Conservation (phyloP, 2,329 filamentous ascomycete genomes). For the Colletotrichum tamarilloi region DNA sequence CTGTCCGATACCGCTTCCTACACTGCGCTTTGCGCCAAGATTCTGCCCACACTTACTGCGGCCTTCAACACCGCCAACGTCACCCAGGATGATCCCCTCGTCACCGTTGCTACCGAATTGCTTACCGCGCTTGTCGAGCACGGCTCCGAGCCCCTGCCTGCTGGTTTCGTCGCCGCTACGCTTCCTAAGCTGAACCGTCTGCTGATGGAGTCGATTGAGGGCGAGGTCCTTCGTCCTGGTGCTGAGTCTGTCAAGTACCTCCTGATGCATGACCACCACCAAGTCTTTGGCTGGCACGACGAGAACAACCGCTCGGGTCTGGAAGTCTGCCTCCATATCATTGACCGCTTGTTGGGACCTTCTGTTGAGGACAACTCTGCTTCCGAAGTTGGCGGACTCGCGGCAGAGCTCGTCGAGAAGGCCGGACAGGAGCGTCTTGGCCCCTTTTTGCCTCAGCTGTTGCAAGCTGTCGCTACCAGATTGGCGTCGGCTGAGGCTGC, state of each 20-base stretch:
- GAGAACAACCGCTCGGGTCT: slow-evolving; percentile 83
- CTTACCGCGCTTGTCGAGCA: slow-evolving; percentile 84
- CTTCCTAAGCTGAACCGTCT: slow-evolving; percentile 89
- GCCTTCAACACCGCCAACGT: slow-evolving; percentile 90
- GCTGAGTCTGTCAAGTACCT: slow-evolving; percentile 91
- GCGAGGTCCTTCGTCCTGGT: slow-evolving; percentile 86
- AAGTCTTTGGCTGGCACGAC: slow-evolving; percentile 89
- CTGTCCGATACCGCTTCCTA: slow-evolving; percentile 78
- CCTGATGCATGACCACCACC: slow-evolving; percentile 87
- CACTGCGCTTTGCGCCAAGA: slow-evolving; percentile 82
- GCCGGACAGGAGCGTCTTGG: slow-evolving; percentile 92
- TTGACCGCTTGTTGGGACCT: slow-evolving; percentile 88
- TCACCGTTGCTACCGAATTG: slow-evolving; percentile 83
- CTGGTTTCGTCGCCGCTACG: slow-evolving; percentile 84
- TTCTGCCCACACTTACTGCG: slow-evolving; percentile 86
- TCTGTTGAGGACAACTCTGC: slow-evolving; percentile 92
- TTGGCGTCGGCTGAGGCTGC: slow-evolving; percentile 85
- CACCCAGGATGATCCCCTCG: slow-evolving; percentile 85
- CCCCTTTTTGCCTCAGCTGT: slow-evolving; percentile 87
- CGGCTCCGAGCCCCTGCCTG: slow-evolving; percentile 85
- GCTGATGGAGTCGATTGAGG: slow-evolving; percentile 85
- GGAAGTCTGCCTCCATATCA: slow-evolving; percentile 89
- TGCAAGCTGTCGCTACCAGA: slow-evolving; percentile 88
- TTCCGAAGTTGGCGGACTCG: slow-evolving; percentile 94
- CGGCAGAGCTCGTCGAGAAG: slow-evolving; percentile 94